These are phyloP conservation scores for Taxawa tesnikishii DNA, from an alignment of 2,329 filamentous ascomycete species.

Conservation along the genomic window DNA sequence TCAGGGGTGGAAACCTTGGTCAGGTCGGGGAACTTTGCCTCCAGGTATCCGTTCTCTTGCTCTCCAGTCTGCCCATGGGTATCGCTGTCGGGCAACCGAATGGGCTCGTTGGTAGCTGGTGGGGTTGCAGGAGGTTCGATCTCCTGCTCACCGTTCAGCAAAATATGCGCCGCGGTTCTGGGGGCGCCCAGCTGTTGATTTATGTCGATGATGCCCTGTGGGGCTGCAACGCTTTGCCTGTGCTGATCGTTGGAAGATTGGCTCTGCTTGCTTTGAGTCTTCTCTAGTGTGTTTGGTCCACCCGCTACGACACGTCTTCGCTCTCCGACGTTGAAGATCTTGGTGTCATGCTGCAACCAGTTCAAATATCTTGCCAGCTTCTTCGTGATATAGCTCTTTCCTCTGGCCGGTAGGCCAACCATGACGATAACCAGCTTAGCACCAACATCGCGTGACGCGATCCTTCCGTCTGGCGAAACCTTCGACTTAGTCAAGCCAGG, in stretches of 20 bases:
- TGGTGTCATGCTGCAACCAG: constrained; percentile 93
- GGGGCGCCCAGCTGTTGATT: constrained; percentile 13
- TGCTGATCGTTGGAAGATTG: constrained; percentile 10
- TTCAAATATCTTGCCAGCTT: constrained; percentile 91
- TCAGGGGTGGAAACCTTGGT: constrained; percentile 10
- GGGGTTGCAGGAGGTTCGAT: constrained; percentile 21
- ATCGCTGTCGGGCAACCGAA: no score
- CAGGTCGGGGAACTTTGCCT: constrained; percentile 21
- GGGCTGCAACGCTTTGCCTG: constrained; percentile 11
- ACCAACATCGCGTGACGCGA: constrained; percentile 85
- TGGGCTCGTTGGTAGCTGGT: constrained; percentile 11
- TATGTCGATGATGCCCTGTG: constrained; percentile 12
- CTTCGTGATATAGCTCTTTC: constrained; percentile 98
- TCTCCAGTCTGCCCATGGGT: no score
- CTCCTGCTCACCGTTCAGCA: constrained; percentile 44
- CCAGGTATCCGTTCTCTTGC: constrained; percentile 10
- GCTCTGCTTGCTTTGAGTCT: constrained; percentile 14
- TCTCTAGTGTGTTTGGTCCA: constrained; percentile 27
- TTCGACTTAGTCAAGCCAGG: constrained; percentile 91
- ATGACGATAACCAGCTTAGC: constrained; percentile 97
- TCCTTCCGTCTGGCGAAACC: constrained; percentile 89
- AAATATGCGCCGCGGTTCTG: constrained; percentile 39
- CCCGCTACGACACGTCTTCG: constrained; percentile 68
- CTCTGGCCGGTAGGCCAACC: constrained; percentile 88
- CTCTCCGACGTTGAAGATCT: constrained; percentile 96